Percentiles rank a stretch among this genome's conserved stretches.
These are phyloP conservation scores for Penicillium sp. DNA, from an alignment of 2,329 filamentous ascomycete genomes.

Conservation along the genomic window DNA sequence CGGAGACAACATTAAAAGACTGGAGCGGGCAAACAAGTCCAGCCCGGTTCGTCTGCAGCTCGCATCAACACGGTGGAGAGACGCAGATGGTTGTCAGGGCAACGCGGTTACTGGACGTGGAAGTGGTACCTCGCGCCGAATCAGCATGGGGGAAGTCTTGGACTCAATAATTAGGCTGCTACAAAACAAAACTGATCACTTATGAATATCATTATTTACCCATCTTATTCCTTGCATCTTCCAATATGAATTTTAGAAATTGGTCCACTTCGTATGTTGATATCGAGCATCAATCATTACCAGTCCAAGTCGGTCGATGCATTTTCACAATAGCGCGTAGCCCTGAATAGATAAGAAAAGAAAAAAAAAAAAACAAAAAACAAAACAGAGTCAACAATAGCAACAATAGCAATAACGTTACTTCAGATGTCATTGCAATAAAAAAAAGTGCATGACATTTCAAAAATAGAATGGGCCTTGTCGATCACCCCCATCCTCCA, in stretches of 20 bases:
- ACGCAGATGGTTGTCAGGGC: conserved; percentile 19
- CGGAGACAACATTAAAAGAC: conserved; percentile 3
- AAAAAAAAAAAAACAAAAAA: background rate
- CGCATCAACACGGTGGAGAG: conserved; percentile 27
- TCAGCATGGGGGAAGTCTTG: conserved; percentile 8
- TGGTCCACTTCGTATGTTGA: too few species aligned
- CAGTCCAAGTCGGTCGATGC: conserved; percentile 1
- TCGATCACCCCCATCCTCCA: background rate
- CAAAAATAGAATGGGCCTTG: background rate
- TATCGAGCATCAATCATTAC: background rate
- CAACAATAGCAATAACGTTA: too few species aligned
- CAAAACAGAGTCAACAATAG: too few species aligned
- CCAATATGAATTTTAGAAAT: background rate
- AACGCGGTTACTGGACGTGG: conserved; percentile 5
- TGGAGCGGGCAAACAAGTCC: conserved; percentile 10
- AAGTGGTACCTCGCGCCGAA: background rate
- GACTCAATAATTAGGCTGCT: background rate
- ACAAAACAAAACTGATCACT: background rate
- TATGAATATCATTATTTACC: background rate
- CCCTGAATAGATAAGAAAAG: background rate
- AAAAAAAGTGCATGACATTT: background rate
- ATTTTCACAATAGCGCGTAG: background rate
- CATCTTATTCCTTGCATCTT: background rate
- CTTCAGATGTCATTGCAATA: background rate
- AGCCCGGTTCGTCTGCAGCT: conserved; percentile 16